Base-by-base conservation (phyloP, 768 basidiomycete genomes). In the Macrolepiota dolichaula region DNA sequence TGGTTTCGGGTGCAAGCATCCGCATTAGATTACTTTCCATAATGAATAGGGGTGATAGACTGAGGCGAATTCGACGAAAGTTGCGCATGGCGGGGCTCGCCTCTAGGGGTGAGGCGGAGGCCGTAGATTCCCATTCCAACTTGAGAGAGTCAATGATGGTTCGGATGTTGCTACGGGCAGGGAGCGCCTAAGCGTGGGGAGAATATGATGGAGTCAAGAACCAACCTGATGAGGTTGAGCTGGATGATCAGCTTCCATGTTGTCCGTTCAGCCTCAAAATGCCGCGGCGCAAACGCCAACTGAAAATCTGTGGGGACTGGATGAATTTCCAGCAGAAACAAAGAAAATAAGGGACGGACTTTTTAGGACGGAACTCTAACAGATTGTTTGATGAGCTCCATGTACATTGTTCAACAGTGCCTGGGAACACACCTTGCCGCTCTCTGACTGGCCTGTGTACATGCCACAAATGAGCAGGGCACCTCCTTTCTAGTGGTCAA, bases 161-260 rank as follows among this genome's bases (percentile, higher is more conserved):
- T 68, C 85, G 86, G 62, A 89, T 72, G 17, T 85, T 85, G 1
- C 86, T 87, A 61, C 6, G 22, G 29, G 12, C 12, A 40, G 19
- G 52, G 7, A 7, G 19, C 24, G 27, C 11, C 15, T 25, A 17
- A n/a, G 25, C 47, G 12, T 12, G 44, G 60, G 24, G 46, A 29
- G 24, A 32, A 66, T 10, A 56, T 11, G 2, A 10, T 22, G 40
- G 12, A 10, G 42, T 15, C 35, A 32, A 9, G 17, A 19, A 67
- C 74, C 13, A 53, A 86, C 87, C 81, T 73, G 62, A 89, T 87
- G 63, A 90, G 72, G 66, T 90, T 90, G 46, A 90, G 81, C 64
- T 90, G 85, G 7, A 91, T 79, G 56, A 90, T 79, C 12, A 81
- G 78, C 62, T 78, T 82, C 88, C 88, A 91, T 6, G 83, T 78